Conservation (phyloP, 345 rosid species). For the Clarkia xantiana region DNA sequence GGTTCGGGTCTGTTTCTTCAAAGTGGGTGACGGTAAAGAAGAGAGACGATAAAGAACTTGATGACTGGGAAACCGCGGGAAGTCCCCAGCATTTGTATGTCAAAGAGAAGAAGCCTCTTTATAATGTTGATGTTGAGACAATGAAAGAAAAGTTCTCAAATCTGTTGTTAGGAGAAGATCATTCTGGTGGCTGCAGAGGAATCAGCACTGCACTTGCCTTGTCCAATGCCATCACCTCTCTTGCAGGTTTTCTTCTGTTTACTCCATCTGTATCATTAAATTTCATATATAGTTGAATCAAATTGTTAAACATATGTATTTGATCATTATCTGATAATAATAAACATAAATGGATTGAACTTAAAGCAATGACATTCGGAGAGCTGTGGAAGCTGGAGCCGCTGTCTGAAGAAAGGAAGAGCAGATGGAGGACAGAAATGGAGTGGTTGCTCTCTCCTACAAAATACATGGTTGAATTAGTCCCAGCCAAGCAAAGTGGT, state of each 20-base stretch:
- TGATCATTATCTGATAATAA: not conserved
- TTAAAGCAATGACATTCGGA: slow-evolving; percentile 75
- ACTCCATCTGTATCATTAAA: not conserved
- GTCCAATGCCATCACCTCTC: slow-evolving; percentile 76
- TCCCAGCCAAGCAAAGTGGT: slow-evolving; percentile 85
- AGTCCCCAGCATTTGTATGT: slow-evolving; percentile 39
- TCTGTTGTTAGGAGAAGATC: slow-evolving; percentile 74
- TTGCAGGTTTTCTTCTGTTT: slow-evolving; percentile 40
- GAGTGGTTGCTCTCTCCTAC: slow-evolving; percentile 95
- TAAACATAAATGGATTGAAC: not conserved
- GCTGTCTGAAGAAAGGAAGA: slow-evolving; percentile 54
- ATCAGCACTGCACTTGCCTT: slow-evolving; percentile 60
- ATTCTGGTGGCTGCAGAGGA: slow-evolving; percentile 67
- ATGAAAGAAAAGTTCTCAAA: slow-evolving; percentile 82
- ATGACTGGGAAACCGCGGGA: slow-evolving; percentile 44
- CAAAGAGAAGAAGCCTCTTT: slow-evolving; percentile 27
- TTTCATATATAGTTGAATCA: not conserved
- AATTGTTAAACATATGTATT: not conserved
- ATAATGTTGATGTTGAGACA: slow-evolving; percentile 41
- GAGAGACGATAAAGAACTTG: slow-evolving; percentile 34
- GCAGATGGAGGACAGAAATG: slow-evolving; percentile 79
- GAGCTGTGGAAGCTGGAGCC: slow-evolving; percentile 97
- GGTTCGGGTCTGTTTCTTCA: slow-evolving; percentile 68
- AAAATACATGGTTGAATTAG: slow-evolving; percentile 87
- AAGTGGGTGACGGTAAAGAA: slow-evolving; percentile 52